Base-by-base conservation (phyloP, 2,329 filamentous ascomycete species). In the Alternaria longipes region DNA sequence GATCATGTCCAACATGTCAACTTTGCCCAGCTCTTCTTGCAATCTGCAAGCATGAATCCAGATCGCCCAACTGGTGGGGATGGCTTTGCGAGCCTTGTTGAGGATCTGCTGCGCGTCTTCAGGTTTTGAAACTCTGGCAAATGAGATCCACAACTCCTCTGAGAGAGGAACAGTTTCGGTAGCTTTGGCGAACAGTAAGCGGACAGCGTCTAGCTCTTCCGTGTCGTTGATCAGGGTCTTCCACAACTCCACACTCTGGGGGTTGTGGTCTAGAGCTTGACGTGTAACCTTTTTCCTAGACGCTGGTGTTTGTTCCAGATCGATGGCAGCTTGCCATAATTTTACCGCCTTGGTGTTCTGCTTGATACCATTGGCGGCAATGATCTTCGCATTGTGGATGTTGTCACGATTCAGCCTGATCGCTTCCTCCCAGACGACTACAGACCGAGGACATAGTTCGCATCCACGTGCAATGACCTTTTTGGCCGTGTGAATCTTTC, bases 171-270 rank as follows among this genome's bases (percentile, higher is more conserved):
- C 97, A 59, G 97, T 91, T 71, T 99, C 94, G 0, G 94, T 97
- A 0, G 96, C 96, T 80, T 97, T 97, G 49, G 93, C 94, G 47
- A 99, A 87, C 56, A 99, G 85, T 57, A 99, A 83, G 64, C 90
- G 90, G 5, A 96, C 96, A 81, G 97, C 93, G 30, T 90, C 91
- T 0, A 91, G 87, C 69, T 97, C 91, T 73, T 97, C 94, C 74
- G 98, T 95, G 56, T 98, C 82, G 70, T 98, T 98, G 64, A 99
- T 94, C 5, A 94, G 91, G 76, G 96, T 93, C 77, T 98, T 99
- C 95, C 95, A 99, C n/a, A 99, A 86, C 42, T 92, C 90, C 49
- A 98, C 95, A 0, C 94, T 98, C 74, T 97, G 93, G 0, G 94
- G 94, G 41, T 97, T 91, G 73, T 97, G 90, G 71, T 98, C 92